Base-by-base conservation (phyloP, 345 rosid genomes). In the Eutrema japonicum region DNA sequence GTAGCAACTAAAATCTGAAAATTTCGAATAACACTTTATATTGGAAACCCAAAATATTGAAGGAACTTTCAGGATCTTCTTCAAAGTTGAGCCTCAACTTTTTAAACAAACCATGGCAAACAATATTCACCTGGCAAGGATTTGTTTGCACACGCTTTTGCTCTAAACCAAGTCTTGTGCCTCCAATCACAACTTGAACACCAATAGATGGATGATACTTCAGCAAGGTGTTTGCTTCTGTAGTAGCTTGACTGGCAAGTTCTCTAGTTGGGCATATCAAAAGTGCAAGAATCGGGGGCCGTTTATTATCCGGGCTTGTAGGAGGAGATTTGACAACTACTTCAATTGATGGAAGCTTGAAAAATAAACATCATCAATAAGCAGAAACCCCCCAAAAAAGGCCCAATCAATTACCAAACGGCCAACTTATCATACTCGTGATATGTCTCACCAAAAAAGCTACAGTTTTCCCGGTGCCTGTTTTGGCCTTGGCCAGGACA, bases 131-230 rank as follows among this genome's bases (percentile, higher is more conserved):
- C 93, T 96, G 95, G 75, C 93, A 92, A 48, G 97, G 98, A 79
- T 90, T 92, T 41, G 93, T 87, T 80, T 89, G 98, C 91, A 96
- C 82, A 57, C 83, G 82, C 76, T 89, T 96, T 84, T 92, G 97
- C 74, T 90, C 99, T 62, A 84, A 72, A 42, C 93, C 80, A 82
- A 96, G 94, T 64, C 97, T 84, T 37, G 97, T 92, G 61, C 99
- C 99, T 75, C 99, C 98, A n/a, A 92, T 96, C 73, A 96, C 99
- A 80, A 85, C 93, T 86, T 96, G 99, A 82, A 85, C 98, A 64
- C 99, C 99, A 54, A 90, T 77, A 54, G 96, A 74, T 66, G 93
- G 82, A 77, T 96, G 99, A 72, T 96, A 85, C 85, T 96, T 96
- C 81, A 96, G 74, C 66, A 90, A 78, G 32, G 75, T 85, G 35